These are phyloP conservation scores for Pythium pyrilobum DNA, from an alignment of 352 stramenopile species.

Conservation along the genomic window DNA sequence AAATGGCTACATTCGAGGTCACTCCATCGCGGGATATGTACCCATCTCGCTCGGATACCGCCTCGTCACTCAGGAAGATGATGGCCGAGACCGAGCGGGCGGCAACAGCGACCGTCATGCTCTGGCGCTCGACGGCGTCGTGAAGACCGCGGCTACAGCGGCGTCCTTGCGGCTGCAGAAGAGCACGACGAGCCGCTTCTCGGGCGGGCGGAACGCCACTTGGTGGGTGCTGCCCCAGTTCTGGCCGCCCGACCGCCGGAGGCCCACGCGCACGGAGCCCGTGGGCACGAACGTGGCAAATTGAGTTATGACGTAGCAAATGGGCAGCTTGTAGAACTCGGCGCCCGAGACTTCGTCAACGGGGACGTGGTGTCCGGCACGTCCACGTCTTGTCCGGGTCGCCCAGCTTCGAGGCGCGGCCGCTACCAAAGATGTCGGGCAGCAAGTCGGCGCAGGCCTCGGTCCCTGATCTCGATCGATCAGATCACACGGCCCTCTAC, in stretches of 20 bases:
- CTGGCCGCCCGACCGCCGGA: constrained; percentile 18
- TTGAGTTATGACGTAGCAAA: constrained; percentile 79
- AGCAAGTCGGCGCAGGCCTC: constrained; percentile 73
- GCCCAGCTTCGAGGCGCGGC: constrained; percentile 39
- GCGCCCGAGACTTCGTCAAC: constrained; percentile 42
- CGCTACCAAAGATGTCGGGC: constrained; percentile 37
- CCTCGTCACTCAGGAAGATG: constrained; percentile 20
- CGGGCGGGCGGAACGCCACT: constrained; percentile 43
- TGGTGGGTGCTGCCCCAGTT: constrained; percentile 30
- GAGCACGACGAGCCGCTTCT: constrained; percentile 30
- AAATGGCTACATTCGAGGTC: no score
- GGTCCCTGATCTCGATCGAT: no score
- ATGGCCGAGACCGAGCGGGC: constrained; percentile 19
- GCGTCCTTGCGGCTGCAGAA: constrained; percentile 30
- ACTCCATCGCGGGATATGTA: no score
- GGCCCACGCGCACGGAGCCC: constrained; percentile 41
- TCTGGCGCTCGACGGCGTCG: constrained; percentile 6
- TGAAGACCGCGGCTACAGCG: constrained; percentile 6
- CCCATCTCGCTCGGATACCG: no score
- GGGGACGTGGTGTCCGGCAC: constrained; percentile 65
- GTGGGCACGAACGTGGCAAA: constrained; percentile 64
- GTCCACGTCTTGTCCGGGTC: constrained; percentile 46
- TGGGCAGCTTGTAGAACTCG: constrained; percentile 79
- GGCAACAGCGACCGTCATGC: constrained; percentile 8
- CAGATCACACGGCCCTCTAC: no score